Evolutionary conservation across 73 alveolate species (phyloP).

Genomic region (Paramecium primaurelia): DNA sequence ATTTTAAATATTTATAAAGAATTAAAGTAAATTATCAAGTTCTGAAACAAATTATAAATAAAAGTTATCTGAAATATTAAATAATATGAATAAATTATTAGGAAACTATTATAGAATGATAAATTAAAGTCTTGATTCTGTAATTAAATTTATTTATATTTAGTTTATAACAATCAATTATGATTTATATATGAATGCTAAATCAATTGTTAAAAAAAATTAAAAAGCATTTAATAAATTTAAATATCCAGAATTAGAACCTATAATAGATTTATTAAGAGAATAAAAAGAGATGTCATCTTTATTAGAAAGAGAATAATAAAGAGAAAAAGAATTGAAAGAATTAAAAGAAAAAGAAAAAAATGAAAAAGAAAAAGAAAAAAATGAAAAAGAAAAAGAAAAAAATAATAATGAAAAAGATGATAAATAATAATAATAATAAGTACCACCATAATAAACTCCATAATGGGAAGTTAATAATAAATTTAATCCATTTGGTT

Average conservation of each 20-base stretch:
- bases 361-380: not conserved
- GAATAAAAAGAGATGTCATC: not conserved
- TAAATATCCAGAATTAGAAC: conserved; percentile 24
- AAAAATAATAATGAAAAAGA: not conserved
- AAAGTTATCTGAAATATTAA: conserved; percentile 15
- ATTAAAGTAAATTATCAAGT: not conserved
- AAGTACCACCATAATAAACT: not conserved
- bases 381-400: not conserved
- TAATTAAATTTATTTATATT: not conserved
- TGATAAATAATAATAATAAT: not conserved
- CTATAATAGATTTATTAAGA: not conserved
- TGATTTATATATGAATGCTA: not conserved
- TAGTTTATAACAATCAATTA: not conserved
- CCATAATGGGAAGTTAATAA: not conserved
- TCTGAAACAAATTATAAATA: not conserved
- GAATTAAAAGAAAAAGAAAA: not conserved
- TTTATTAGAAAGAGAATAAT: not conserved
- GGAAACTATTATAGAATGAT: not conserved
- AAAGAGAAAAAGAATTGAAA: not conserved
- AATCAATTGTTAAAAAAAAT: not conserved
- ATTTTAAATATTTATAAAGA: not conserved
- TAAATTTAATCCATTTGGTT: not conserved
- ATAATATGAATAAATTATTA: conserved; percentile 9
- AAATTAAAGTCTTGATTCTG: not conserved
- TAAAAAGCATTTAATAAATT: not conserved